Percentiles rank a stretch among this genome's conserved stretches.
Evolutionary conservation across 78 protist genomes (phyloP).

Genomic region (Tieghemostelium lacteum): DNA sequence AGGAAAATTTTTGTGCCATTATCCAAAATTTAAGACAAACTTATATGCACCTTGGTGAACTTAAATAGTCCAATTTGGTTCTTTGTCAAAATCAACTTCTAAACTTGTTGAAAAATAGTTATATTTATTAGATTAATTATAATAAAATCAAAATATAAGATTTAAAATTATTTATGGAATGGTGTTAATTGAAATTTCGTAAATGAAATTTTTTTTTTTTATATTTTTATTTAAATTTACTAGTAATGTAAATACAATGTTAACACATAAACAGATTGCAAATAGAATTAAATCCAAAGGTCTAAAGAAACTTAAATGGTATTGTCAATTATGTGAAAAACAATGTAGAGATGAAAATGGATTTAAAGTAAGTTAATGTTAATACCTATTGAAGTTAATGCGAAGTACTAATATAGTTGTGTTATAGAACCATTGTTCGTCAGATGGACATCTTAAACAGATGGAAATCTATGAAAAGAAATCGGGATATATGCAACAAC

Average conservation of each 20-base stretch:
- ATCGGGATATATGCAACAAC: conserved; percentile 76
- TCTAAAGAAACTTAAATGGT: conserved; percentile 94
- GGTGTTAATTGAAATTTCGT: no score
- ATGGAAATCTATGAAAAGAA: conserved; percentile 86
- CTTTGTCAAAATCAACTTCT: no score
- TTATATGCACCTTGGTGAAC: no score
- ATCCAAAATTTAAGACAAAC: no score
- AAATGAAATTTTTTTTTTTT: no score
- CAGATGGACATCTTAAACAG: conserved; percentile 93
- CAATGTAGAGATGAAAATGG: conserved; percentile 97
- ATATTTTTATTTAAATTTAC: background rate
- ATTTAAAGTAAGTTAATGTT: conserved; percentile 79
- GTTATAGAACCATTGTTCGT: conserved; percentile 87
- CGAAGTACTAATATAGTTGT: background rate
- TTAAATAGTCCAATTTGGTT: no score
- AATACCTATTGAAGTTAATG: background rate
- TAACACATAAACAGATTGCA: conserved; percentile 79
- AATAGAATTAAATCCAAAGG: conserved; percentile 88
- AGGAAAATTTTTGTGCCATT: no score
- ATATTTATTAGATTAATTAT: no score
- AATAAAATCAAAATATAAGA: no score
- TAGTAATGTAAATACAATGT: conserved; percentile 58
- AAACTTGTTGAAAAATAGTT: no score
- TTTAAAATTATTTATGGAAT: no score
- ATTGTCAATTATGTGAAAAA: conserved; percentile 97